Evolutionary conservation across 2,329 filamentous ascomycete genomes (phyloP).

Genomic region (Cladosporium sp.): DNA sequence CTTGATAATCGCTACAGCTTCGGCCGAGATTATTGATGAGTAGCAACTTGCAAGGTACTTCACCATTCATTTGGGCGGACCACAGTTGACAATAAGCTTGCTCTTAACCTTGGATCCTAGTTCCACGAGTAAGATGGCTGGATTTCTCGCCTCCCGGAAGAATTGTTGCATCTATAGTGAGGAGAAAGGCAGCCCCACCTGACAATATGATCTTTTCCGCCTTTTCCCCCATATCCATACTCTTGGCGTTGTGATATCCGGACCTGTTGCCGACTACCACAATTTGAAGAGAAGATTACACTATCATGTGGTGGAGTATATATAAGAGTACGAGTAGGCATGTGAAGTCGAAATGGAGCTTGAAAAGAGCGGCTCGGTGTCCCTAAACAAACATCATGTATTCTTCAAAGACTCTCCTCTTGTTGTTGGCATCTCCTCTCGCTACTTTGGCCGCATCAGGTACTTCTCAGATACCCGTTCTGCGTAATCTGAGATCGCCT

Average conservation of each 20-base stretch:
- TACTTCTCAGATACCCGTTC: neutral
- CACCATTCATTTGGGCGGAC: neutral
- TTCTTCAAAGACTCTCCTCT: neutral
- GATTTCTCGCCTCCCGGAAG: neutral
- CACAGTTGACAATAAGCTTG: neutral
- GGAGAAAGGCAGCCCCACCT: neutral
- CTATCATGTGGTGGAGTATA: neutral
- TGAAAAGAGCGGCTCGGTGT: neutral
- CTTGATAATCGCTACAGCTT: neutral
- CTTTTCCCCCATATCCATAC: neutral
- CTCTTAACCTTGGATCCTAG: neutral
- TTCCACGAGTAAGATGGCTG: neutral
- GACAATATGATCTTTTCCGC: neutral
- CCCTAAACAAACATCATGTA: neutral
- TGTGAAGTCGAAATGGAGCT: neutral
- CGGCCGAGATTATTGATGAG: neutral
- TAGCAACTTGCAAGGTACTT: neutral
- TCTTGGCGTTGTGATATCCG: neutral
- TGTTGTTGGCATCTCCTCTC: neutral
- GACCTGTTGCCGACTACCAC: neutral
- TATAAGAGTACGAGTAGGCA: neutral
- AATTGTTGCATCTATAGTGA: neutral
- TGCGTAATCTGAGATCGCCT: constrained; percentile 4
- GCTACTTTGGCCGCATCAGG: neutral
- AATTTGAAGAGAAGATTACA: neutral